Evolutionary conservation across 768 basidiomycete species (phyloP).

Genomic region (Asterophora lycoperdoides): DNA sequence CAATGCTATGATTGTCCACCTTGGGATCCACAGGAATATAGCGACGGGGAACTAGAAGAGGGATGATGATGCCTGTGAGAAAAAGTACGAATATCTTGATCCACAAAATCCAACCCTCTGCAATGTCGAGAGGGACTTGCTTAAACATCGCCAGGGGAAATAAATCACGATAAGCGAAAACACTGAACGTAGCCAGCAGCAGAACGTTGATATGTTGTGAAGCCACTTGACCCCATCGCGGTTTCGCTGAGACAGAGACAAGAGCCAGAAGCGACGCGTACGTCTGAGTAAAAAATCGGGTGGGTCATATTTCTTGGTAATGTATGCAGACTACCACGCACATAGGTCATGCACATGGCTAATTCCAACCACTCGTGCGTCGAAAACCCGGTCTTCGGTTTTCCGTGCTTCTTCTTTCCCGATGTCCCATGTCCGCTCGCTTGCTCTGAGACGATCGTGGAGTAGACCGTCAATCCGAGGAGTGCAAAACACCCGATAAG

Average conservation of each 20-base stretch:
- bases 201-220: conserved; percentile 46
- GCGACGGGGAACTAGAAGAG: conserved; percentile 49
- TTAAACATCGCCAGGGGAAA: conserved; percentile 56
- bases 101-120: conserved; percentile 51
- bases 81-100: conserved; percentile 43
- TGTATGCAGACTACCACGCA: conserved; percentile 13
- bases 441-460: conserved; percentile 30
- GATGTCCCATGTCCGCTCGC: not conserved
- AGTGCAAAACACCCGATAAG: conserved; percentile 42
- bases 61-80: conserved; percentile 43
- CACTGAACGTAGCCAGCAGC: conserved; percentile 41
- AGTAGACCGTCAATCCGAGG: conserved; percentile 46
- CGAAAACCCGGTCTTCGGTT: conserved; percentile 13
- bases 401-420: conserved; percentile 22
- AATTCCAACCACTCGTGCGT: conserved; percentile 28
- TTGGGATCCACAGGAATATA: conserved; percentile 57
- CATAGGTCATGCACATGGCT: conserved; percentile 29
- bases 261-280: conserved; percentile 44
- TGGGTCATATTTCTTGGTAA: not conserved
- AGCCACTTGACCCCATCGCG: conserved; percentile 32
- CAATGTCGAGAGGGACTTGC: conserved; percentile 43
- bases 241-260: conserved; percentile 34
- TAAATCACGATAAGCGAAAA: conserved; percentile 56
- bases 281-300: conserved; percentile 23
- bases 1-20: conserved; percentile 12